Conservation (phyloP, 1,139 yeast species). For the Hansenula sp. region DNA sequence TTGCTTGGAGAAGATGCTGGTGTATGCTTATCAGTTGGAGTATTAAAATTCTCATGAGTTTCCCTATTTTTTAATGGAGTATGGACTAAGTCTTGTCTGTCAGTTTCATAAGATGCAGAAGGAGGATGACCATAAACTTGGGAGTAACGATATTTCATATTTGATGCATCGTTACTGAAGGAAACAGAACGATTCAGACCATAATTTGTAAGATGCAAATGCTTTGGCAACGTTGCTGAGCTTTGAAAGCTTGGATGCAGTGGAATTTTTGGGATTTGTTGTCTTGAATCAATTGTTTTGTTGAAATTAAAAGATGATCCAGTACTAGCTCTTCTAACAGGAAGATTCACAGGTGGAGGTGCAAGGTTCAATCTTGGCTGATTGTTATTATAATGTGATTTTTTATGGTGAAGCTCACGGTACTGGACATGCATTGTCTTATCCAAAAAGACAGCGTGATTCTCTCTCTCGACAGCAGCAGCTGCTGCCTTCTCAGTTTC, state of each 20-base stretch:
- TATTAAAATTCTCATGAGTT: slow-evolving; percentile 2
- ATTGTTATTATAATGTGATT: slow-evolving; percentile 18
- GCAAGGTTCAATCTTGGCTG: slow-evolving; percentile 49
- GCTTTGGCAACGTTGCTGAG: neutral
- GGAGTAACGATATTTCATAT: slow-evolving; percentile 3
- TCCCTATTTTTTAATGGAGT: slow-evolving; percentile 5
- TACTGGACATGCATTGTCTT: slow-evolving; percentile 83
- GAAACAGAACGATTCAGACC: slow-evolving; percentile 17
- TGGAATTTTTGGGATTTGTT: slow-evolving; percentile 11
- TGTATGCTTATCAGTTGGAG: slow-evolving; percentile 9
- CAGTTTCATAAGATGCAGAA: neutral
- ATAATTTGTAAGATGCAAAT: neutral
- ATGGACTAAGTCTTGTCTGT: neutral
- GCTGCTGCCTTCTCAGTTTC: slow-evolving; percentile 71
- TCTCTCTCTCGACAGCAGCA: slow-evolving; percentile 75
- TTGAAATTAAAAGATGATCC: slow-evolving; percentile 18
- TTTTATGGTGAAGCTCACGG: slow-evolving; percentile 50
- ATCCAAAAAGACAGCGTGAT: slow-evolving; percentile 68
- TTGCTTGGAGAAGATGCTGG: slow-evolving; percentile 21
- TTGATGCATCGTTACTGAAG: slow-evolving; percentile 11
- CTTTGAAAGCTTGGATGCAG: slow-evolving; percentile 5
- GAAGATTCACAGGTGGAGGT: slow-evolving; percentile 69
- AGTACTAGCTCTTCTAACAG: slow-evolving; percentile 35
- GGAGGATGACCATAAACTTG: neutral
- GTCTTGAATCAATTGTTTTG: slow-evolving; percentile 5